Evolutionary conservation across 768 basidiomycete genomes (phyloP).

Genomic region (Amanita jacksonii): DNA sequence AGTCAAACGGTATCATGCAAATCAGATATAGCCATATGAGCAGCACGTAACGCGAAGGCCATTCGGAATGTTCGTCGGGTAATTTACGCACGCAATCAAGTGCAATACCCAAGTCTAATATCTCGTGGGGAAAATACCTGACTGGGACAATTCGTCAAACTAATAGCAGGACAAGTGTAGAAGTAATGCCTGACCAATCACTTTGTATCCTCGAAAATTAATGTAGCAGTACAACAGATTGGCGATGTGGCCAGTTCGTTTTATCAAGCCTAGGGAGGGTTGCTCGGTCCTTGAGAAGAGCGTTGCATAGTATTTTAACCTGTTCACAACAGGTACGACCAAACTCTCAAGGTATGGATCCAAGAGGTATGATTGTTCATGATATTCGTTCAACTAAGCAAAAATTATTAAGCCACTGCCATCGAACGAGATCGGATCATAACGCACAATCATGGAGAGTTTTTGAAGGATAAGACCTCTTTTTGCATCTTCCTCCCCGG

Average conservation of each 20-base stretch:
- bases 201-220: slow-evolving; percentile 87
- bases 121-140: slow-evolving; percentile 89
- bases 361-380: slow-evolving; percentile 87
- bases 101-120: slow-evolving; percentile 70
- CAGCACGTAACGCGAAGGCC: slow-evolving; percentile 77
- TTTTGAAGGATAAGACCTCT: slow-evolving; percentile 25
- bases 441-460: slow-evolving; percentile 43
- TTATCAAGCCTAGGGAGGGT: not conserved
- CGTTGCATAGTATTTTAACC: slow-evolving; percentile 47
- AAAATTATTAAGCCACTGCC: not conserved
- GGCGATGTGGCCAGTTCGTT: not conserved
- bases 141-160: no score
- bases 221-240: slow-evolving; percentile 68
- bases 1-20: slow-evolving; percentile 87
- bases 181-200: slow-evolving; percentile 59
- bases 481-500: slow-evolving; percentile 37
- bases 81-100: slow-evolving; percentile 48
- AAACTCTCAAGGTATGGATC: slow-evolving; percentile 83
- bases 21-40: slow-evolving; percentile 93
- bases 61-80: slow-evolving; percentile 39
- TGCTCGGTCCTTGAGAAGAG: not conserved
- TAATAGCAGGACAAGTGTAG: not conserved
- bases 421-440: not conserved
- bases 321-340: slow-evolving; percentile 62
- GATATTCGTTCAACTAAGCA: slow-evolving; percentile 73